Evolutionary conservation across 768 basidiomycete genomes (phyloP), one percentile per base, ranked within the genome.

Genomic region (Dentipellis fragilis): DNA sequence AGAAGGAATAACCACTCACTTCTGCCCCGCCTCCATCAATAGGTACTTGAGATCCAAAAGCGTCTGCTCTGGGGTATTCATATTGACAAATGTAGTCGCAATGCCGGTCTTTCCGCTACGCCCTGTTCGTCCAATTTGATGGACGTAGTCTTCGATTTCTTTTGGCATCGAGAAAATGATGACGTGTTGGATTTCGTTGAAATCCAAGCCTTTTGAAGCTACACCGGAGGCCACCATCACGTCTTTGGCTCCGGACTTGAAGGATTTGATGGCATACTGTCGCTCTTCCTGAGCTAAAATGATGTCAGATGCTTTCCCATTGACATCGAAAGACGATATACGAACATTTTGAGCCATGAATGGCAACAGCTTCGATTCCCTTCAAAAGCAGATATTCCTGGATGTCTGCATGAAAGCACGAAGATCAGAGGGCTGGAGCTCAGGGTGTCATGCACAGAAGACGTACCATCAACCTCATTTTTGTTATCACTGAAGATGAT

Each of bases 81-180:
- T 95, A 68, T 98, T 98, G 54, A 98, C 92, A 66, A 99, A 99
- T 37, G 96, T 94, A 36, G 96, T 99, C 35, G 96, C 95, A 55
- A 99, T 97, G 52, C 96, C 96, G 0, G 96, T 99, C 69, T 97
- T 97, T 19, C 96, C 96, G 62, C 89, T 93, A 62, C 96, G 84
- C 52, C 96, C 96, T 7, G 96, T 99, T 58, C 96, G 88, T 23
- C 96, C 96, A 61, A 98, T 98, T 70, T 99, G 95, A 74, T 99
- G 96, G 51, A 98, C 95, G 65, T 99, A 99, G 69, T 99, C 96
- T 71, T 99, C 96, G 59, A 99, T 99, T 73, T 99, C 96, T 70
- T 98, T 99, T 0, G 96, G 96, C 96, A 99, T 98, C 34, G 89
- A 85, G 69, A 94, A 99, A 59, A 97, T 98, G 70, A 99, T 97